phyloP scores from a whole-genome alignment of 345 rosid species.

The Brassica juncea region DNA sequence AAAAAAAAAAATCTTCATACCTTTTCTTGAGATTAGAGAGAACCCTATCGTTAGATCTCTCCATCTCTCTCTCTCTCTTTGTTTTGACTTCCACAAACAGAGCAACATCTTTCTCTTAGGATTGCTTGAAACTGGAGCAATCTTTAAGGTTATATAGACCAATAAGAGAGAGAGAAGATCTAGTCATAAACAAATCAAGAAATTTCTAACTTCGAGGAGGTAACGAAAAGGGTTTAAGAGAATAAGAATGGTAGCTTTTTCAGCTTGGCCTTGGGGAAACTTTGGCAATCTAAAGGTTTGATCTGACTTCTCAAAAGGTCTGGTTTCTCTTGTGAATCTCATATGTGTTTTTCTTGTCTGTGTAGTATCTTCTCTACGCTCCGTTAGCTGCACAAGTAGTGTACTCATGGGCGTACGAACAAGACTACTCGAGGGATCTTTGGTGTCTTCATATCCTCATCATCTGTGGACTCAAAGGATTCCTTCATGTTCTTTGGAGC shows the following conservation, averaged over 20 bases:
- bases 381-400: constrained; percentile 65
- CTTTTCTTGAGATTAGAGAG: constrained; percentile 5
- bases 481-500: constrained; percentile 47
- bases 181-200: not conserved
- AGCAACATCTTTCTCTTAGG: constrained; percentile 3
- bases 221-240: not conserved
- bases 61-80: not conserved
- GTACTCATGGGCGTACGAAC: constrained; percentile 48
- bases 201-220: not conserved
- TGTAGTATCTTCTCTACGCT: constrained; percentile 78
- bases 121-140: constrained; percentile 25
- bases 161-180: constrained; percentile 22
- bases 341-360: constrained; percentile 17
- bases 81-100: constrained; percentile 19
- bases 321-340: constrained; percentile 16
- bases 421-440: constrained; percentile 45
- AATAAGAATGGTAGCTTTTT: constrained; percentile 55
- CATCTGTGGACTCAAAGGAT: constrained; percentile 49
- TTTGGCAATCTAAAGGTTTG: constrained; percentile 78
- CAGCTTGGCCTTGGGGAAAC: constrained; percentile 93
- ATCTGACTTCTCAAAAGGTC: not conserved
- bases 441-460: constrained; percentile 73
- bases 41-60: constrained; percentile 1
- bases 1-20: not conserved
- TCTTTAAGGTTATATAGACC: constrained; percentile 24